Conservation (phyloP, 1,284 basidiomycete genomes). For the Puccinia horiana region DNA sequence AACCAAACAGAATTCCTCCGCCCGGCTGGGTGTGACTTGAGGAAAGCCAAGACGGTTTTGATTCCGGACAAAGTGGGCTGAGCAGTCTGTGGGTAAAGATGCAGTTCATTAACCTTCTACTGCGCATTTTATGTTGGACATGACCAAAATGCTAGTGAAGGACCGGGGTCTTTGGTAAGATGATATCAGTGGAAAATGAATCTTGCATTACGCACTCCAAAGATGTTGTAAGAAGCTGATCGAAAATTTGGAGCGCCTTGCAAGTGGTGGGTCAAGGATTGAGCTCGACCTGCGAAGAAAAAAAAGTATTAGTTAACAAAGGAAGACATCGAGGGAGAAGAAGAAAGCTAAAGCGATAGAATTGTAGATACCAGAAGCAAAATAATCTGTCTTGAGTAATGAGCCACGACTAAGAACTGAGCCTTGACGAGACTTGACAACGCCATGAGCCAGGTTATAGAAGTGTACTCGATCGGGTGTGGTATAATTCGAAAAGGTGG, state of each 20-base stretch:
- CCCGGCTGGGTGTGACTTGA: slow-evolving; percentile 65
- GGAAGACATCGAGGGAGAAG: not conserved
- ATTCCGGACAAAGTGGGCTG: slow-evolving; percentile 93
- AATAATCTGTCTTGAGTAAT: slow-evolving; percentile 48
- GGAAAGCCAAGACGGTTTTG: slow-evolving; percentile 82
- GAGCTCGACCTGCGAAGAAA: slow-evolving; percentile 35
- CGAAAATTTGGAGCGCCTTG: slow-evolving; percentile 93
- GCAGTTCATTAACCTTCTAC: not conserved
- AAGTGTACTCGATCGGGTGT: slow-evolving; percentile 35
- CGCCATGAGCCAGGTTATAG: slow-evolving; percentile 34
- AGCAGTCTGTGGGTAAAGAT: slow-evolving; percentile 63
- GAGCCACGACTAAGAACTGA: slow-evolving; percentile 45
- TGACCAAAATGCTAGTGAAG: not conserved
- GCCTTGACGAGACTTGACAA: slow-evolving; percentile 48
- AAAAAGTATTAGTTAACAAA: not conserved
- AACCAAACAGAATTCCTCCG: slow-evolving; percentile 66
- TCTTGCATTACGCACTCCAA: slow-evolving; percentile 61
- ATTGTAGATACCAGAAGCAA: slow-evolving; percentile 31
- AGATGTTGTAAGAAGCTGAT: slow-evolving; percentile 63
- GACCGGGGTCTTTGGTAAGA: not conserved
- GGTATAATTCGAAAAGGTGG: not conserved
- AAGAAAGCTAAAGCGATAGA: not conserved
- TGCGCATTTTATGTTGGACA: not conserved
- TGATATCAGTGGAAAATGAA: slow-evolving; percentile 66
- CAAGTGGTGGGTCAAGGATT: slow-evolving; percentile 62